phyloP scores from a whole-genome alignment of 129 eudicot species.

The Tagetes erecta region DNA sequence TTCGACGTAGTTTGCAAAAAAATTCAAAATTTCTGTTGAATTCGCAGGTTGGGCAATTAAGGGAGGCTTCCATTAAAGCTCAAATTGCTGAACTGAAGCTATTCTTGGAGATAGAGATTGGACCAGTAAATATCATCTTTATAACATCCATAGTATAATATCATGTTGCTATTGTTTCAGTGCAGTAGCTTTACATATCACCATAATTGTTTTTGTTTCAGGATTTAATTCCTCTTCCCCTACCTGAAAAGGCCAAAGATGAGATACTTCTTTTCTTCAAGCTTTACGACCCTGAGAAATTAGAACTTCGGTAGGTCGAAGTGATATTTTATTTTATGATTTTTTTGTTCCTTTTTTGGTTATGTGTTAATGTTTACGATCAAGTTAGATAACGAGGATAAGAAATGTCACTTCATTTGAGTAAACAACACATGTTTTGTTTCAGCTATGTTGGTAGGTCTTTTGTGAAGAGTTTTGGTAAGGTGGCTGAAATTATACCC shows the following conservation, averaged over 20 bases:
- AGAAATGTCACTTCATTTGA: neutral
- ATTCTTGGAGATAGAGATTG: slow-evolving; percentile 83
- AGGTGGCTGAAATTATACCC: slow-evolving; percentile 56
- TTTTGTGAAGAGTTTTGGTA: slow-evolving; percentile 59
- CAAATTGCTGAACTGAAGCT: slow-evolving; percentile 88
- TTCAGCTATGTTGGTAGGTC: slow-evolving; percentile 73
- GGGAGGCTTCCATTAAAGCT: slow-evolving; percentile 75
- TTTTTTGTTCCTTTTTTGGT: neutral
- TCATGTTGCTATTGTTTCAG: neutral
- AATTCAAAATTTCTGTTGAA: slow-evolving; percentile 13
- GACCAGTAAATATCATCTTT: slow-evolving; percentile 52
- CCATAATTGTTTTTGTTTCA: neutral
- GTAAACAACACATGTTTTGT: neutral
- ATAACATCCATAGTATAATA: neutral
- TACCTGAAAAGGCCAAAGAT: slow-evolving; percentile 8
- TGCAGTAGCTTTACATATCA: neutral
- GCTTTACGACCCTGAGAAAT: slow-evolving; percentile 18
- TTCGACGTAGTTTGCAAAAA: neutral
- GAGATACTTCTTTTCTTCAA: slow-evolving; percentile 18
- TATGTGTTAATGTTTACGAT: neutral
- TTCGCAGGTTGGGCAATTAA: slow-evolving; percentile 83
- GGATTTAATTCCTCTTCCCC: slow-evolving; percentile 11
- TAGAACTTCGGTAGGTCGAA: slow-evolving; percentile 12
- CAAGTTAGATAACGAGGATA: neutral
- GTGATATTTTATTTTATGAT: neutral